phyloP scores from a whole-genome alignment of 805 yeast genomes.

The Zygotorulaspora chibaensis region DNA sequence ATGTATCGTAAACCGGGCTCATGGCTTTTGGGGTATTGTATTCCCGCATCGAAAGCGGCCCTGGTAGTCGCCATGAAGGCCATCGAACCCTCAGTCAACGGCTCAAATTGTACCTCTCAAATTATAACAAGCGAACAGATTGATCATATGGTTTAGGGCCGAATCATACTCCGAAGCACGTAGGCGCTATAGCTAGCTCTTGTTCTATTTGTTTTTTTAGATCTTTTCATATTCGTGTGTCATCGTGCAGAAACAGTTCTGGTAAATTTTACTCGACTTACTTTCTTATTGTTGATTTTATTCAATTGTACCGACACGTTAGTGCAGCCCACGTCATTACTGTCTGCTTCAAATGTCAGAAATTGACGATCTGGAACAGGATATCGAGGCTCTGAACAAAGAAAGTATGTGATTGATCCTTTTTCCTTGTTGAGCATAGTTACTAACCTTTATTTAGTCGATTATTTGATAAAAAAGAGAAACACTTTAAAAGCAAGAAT shows the following conservation, averaged over 20 bases:
- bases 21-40: slow-evolving; percentile 22
- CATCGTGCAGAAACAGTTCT: no score
- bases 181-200: no score
- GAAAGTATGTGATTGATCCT: slow-evolving; percentile 29
- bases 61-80: slow-evolving; percentile 17
- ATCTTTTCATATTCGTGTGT: not conserved
- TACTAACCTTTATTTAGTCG: slow-evolving; percentile 20
- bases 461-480: slow-evolving; percentile 15
- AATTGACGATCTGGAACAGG: slow-evolving; percentile 34
- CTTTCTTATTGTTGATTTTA: no score
- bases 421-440: slow-evolving; percentile 22
- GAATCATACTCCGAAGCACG: not conserved
- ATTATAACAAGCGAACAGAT: slow-evolving; percentile 22
- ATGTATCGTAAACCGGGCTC: slow-evolving; percentile 25
- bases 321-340: not conserved
- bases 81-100: slow-evolving; percentile 5
- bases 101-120: slow-evolving; percentile 8
- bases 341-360: slow-evolving; percentile 22
- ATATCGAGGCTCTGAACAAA: slow-evolving; percentile 34
- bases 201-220: not conserved
- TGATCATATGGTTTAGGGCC: slow-evolving; percentile 9
- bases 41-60: slow-evolving; percentile 25
- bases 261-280: no score
- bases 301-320: not conserved
- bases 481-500: slow-evolving; percentile 10